Percentiles rank a stretch among this genome's conserved stretches.
phyloP scores from a whole-genome alignment of 805 yeast genomes.

The Suhomyces canberraensis region DNA sequence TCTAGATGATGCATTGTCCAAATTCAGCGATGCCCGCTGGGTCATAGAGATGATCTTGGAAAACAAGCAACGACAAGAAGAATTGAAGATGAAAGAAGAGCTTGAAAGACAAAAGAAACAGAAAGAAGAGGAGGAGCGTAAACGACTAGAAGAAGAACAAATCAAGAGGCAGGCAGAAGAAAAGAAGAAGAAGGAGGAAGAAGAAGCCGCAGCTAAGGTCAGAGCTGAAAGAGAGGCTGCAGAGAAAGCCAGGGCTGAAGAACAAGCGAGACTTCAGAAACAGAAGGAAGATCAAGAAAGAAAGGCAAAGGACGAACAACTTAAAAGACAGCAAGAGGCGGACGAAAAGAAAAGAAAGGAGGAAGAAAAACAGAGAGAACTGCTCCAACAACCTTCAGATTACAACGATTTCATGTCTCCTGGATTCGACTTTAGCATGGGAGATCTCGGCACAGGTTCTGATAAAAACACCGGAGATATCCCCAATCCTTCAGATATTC shows the following conservation, averaged over 20 bases:
- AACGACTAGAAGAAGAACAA: constrained; percentile 14
- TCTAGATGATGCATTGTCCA: constrained; percentile 40
- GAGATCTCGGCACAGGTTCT: constrained; percentile 11
- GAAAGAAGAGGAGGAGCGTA: constrained; percentile 28
- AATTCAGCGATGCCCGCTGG: constrained; percentile 44
- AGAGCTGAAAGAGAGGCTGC: constrained; percentile 10
- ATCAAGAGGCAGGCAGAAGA: constrained; percentile 12
- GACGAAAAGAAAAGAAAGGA: constrained; percentile 13
- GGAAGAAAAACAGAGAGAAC: constrained; percentile 8
- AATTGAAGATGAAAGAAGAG: constrained; percentile 35
- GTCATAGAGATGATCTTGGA: constrained; percentile 42
- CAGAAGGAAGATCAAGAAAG: constrained; percentile 17
- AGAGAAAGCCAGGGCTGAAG: constrained; percentile 10
- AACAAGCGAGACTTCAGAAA: constrained; percentile 12
- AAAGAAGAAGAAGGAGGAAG: constrained; percentile 3
- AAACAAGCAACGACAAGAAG: constrained; percentile 41
- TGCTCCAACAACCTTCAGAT: constrained; percentile 7
- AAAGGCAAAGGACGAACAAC: constrained; percentile 13
- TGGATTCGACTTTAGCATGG: constrained; percentile 27
- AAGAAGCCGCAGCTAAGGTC: constrained; percentile 4
- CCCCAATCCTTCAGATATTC: constrained; percentile 33
- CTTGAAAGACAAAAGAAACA: constrained; percentile 24
- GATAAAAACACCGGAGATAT: constrained; percentile 15
- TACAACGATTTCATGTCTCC: constrained; percentile 21
- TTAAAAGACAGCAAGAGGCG: constrained; percentile 12